Conservation (phyloP, 331 rosid genomes). For the Saraca asoca region DNA sequence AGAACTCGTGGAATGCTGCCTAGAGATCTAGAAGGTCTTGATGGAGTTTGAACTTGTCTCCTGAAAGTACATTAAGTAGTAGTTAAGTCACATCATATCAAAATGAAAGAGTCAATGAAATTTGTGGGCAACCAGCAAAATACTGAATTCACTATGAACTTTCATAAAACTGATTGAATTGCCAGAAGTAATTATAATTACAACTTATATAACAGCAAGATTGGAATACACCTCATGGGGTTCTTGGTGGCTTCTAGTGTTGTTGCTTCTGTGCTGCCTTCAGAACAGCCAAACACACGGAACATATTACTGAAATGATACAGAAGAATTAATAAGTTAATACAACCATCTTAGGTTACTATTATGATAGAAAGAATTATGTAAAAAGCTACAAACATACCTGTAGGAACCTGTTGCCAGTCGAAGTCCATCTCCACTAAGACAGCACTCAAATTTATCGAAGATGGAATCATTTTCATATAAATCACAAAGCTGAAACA, state of each 20-base stretch:
- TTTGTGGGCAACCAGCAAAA: no score
- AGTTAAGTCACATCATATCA: no score
- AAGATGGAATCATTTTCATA: conserved; percentile 97
- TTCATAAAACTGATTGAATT: no score
- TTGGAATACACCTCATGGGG: conserved; percentile 80
- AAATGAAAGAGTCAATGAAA: no score
- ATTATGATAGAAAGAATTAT: neutral
- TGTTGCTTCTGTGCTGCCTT: conserved; percentile 75
- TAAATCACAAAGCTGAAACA: conserved; percentile 84
- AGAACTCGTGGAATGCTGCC: conserved; percentile 90
- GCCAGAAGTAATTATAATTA: no score
- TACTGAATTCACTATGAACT: no score
- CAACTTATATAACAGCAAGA: neutral
- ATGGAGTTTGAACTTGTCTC: conserved; percentile 89
- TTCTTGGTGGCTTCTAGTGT: conserved; percentile 98
- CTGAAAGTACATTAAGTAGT: conserved; percentile 38
- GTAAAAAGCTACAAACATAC: conserved; percentile 39
- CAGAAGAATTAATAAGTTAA: conserved; percentile 26
- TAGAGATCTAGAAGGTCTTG: conserved; percentile 91
- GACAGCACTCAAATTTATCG: conserved; percentile 97
- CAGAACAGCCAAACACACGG: conserved; percentile 84
- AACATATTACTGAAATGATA: conserved; percentile 77
- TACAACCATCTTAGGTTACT: neutral
- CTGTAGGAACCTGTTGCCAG: conserved; percentile 96
- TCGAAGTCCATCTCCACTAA: conserved; percentile 86